Evolutionary conservation across 352 stramenopile species (phyloP).

Genomic region (Thalassiosira mediterranea): DNA sequence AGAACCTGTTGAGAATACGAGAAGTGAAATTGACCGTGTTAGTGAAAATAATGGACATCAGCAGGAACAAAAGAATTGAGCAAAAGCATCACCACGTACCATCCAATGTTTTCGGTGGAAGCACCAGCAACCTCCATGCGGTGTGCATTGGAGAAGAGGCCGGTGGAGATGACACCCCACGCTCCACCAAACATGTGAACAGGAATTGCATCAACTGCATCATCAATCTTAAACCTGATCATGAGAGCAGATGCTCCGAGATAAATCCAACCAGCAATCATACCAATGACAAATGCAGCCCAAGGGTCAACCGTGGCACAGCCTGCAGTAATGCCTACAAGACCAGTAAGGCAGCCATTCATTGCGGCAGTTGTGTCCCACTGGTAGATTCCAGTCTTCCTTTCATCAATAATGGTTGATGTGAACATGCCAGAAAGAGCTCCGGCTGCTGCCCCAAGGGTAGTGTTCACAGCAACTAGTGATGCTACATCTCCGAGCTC

Average conservation of each 20-base stretch:
- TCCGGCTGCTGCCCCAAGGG: constrained; percentile 67
- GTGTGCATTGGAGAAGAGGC: constrained; percentile 63
- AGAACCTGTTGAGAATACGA: too few species aligned
- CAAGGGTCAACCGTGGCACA: constrained; percentile 79
- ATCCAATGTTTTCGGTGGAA: constrained; percentile 32
- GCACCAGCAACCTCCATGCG: constrained; percentile 39
- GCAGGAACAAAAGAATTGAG: too few species aligned
- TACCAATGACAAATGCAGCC: constrained; percentile 80
- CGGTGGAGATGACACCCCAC: constrained; percentile 70
- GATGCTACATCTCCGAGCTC: constrained; percentile 46
- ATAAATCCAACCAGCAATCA: constrained; percentile 73
- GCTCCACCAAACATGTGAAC: constrained; percentile 71
- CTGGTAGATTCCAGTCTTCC: constrained; percentile 54
- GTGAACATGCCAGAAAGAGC: constrained; percentile 56
- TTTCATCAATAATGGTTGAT: constrained; percentile 40
- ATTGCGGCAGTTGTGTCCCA: constrained; percentile 65
- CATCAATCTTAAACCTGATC: constrained; percentile 64
- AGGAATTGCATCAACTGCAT: constrained; percentile 82
- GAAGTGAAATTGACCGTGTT: too few species aligned
- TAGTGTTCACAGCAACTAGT: constrained; percentile 80
- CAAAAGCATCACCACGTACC: constrained; percentile 41
- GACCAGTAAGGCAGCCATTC: constrained; percentile 84
- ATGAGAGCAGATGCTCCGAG: constrained; percentile 60
- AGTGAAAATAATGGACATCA: too few species aligned
- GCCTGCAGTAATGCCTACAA: constrained; percentile 82